Evolutionary conservation across 345 rosid species (phyloP), one percentile per base, ranked within the genome.

Genomic region (Aquilaria malaccensis): DNA sequence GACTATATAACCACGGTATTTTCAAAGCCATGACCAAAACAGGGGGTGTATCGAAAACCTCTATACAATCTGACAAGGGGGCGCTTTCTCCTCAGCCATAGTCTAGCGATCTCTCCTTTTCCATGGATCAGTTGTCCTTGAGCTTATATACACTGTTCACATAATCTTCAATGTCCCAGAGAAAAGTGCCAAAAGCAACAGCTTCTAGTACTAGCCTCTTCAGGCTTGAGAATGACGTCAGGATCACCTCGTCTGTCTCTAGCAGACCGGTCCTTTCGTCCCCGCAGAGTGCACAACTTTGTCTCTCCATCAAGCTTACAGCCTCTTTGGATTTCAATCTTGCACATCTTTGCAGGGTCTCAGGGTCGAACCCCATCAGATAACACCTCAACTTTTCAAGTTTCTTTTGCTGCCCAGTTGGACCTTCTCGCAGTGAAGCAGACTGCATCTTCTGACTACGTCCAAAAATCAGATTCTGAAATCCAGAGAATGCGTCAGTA

Each of bases 121-220:
- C 29, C 51, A 2, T 69, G 33, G 22, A 49, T 43, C 49, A 70
- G 62, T 72, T 76, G 56, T 80, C 87, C 61, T 76, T 75, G 13
- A 94, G 89, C 85, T 81, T 86, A 77, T 79, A 94, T 0, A 82
- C 76, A 15, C 75, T 63, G 61, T 85, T 69, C 0, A 88, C 92
- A 66, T 77, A 75, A 58, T 80, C 84, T 77, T 94, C 96, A 3
- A 86, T 72, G 31, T 90, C 99, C 99, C 97, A 90, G n/a, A 94
- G 86, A 66, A 94, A 94, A 51, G 83, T 79, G 53, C 99, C 99
- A 59, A 94, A 94, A 37, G 97, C 97, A 31, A 88, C 84, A 33
- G 99, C 99, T 68, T 94, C 99, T 30, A 88, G 66, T 60, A 88
- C 85, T 80, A 94, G 72, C 41, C 99, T 83, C 82, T 83, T 94